Percentiles rank a stretch among this genome's conserved stretches.
These are phyloP conservation scores for Populus nigra DNA, from an alignment of 345 rosid species.

Conservation along the genomic window DNA sequence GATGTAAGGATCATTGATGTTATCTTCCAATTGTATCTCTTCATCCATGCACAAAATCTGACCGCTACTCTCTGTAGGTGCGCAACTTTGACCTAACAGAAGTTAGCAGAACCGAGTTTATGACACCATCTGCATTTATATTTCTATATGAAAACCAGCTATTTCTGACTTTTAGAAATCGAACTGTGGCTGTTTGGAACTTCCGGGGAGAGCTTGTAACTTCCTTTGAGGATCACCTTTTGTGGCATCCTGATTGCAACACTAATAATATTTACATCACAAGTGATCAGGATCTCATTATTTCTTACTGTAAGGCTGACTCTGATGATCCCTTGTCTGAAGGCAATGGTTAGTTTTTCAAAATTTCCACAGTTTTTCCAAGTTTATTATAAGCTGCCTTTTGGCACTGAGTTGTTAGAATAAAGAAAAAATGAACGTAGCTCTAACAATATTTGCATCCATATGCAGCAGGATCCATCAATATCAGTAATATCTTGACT, in stretches of 20 bases:
- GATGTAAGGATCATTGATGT: slow-evolving; percentile 40
- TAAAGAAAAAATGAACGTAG: background rate
- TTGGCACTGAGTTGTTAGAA: background rate
- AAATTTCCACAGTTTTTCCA: background rate
- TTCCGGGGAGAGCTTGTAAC: slow-evolving; percentile 65
- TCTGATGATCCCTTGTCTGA: slow-evolving; percentile 48
- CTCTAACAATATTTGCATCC: background rate
- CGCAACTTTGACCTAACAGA: slow-evolving; percentile 49
- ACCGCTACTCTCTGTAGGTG: slow-evolving; percentile 32
- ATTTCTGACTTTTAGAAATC: slow-evolving; percentile 52
- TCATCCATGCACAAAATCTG: slow-evolving; percentile 10
- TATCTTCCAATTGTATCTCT: background rate
- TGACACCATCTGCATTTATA: slow-evolving; percentile 59
- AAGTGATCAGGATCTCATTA: slow-evolving; percentile 69
- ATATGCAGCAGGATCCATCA: slow-evolving; percentile 71
- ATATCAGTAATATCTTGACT: slow-evolving; percentile 80
- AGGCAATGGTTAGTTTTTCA: slow-evolving; percentile 50
- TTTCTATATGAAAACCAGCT: slow-evolving; percentile 56
- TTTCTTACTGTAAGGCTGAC: slow-evolving; percentile 74
- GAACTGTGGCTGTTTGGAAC: slow-evolving; percentile 76
- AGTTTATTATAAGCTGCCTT: background rate
- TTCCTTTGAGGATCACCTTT: slow-evolving; percentile 59
- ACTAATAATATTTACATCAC: slow-evolving; percentile 69
- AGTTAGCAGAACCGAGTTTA: slow-evolving; percentile 48
- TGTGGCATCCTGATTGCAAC: slow-evolving; percentile 79